Base-by-base conservation (phyloP, 768 basidiomycete genomes). In the Pleurotus tuoliensis region DNA sequence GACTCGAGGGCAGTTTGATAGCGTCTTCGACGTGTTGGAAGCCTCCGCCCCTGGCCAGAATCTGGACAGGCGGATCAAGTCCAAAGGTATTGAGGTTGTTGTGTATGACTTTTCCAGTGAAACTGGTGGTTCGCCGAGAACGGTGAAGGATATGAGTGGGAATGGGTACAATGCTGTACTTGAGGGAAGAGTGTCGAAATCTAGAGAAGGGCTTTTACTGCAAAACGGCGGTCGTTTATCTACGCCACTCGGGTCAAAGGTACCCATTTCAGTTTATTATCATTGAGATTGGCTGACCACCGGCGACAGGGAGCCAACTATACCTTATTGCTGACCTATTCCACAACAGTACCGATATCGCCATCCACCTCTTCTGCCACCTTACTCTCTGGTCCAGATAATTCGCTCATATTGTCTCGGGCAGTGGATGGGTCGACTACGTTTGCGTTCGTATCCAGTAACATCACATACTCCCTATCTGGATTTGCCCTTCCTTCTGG, bases 11-110 rank as follows among this genome's bases (percentile, higher is more conserved):
- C 66, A 75, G 47, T 78, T 78, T 51, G 63, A 76, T 45, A 53
- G 56, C 0, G 66, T 62, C 5, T 77, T 77, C 55, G 69, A 69
- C 8, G 52, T 59, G 0, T 63, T 78, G 39, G 76, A 77, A 56
- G 66, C 68, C 6, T 70, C 64, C 0, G 75, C 75, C 0, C 77
- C 76, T 0, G 75, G 73, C 7, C 75, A 78, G 63, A 78, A 76
- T 54, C 65, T 79, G 11, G 76, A 77, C 47, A 72, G 76, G 22
- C 47, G 57, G 43, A 48, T 64, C 49, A 25, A 47, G 22, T 60
- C 61, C 6, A 61, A 64, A 47, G 30, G 16, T 1, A 25, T 39
- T 37, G 18, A 41, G 39, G 22, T 53, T 43, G 51, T 53, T 18
- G 52, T 56, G 16, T 53, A 59, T 43, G 58, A 62, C 7, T 61